Evolutionary conservation across 768 basidiomycete genomes (phyloP).

Genomic region (Hericium rajendrae): DNA sequence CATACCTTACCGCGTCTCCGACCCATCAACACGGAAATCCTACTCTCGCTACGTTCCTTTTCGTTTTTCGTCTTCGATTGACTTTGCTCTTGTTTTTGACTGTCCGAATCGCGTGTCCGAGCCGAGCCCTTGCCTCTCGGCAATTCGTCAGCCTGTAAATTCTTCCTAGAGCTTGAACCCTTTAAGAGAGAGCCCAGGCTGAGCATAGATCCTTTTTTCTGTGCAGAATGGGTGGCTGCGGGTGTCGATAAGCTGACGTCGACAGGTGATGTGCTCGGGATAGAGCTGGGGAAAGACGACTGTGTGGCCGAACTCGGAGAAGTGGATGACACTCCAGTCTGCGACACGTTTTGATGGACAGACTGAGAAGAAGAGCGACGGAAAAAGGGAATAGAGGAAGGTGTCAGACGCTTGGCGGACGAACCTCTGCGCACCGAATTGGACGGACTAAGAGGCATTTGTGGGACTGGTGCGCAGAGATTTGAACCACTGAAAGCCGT

Average conservation of each 20-base stretch:
- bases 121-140: conserved; percentile 46
- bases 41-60: conserved; percentile 83
- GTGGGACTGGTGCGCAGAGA: conserved; percentile 41
- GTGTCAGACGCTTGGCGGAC: conserved; percentile 69
- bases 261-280: conserved; percentile 39
- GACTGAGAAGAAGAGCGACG: conserved; percentile 85
- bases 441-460: conserved; percentile 63
- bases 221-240: conserved; percentile 47
- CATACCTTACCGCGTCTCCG: conserved; percentile 89
- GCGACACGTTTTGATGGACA: conserved; percentile 37
- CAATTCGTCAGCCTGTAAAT: conserved; percentile 50
- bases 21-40: conserved; percentile 81
- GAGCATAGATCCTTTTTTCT: conserved; percentile 77
- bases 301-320: conserved; percentile 38
- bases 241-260: conserved; percentile 44
- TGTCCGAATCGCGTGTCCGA: conserved; percentile 38
- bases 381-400: conserved; percentile 91
- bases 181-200: conserved; percentile 80
- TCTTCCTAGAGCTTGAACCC: conserved; percentile 72
- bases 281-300: conserved; percentile 32
- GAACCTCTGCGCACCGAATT: conserved; percentile 59
- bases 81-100: conserved; percentile 35
- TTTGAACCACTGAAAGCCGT: conserved; percentile 66
- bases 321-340: conserved; percentile 26
- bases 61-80: conserved; percentile 59